Evolutionary conservation across 768 basidiomycete genomes (phyloP), one percentile per base, ranked within the genome.

Genomic region (Leccinum disarticulatum): DNA sequence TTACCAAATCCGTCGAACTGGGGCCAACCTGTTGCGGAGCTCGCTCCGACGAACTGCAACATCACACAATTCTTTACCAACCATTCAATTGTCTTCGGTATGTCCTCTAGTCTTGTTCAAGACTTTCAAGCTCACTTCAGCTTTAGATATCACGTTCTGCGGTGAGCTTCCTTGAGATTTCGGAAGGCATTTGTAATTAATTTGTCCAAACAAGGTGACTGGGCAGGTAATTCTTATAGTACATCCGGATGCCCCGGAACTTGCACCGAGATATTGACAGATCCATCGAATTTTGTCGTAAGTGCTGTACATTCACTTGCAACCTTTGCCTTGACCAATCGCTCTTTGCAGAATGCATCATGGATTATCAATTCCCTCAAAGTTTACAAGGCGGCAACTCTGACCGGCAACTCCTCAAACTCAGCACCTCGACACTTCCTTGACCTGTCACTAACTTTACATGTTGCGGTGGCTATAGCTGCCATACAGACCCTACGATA

Each of bases 331-430:
- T 51, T 43, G 11, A 65, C 61, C 54, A 41, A 38, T 52, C 30
- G 19, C 19, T 46, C 11, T 54, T 46, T 60, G 25, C 61, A 91
- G 90, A 91, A 91, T 70, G 89, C 90, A 0, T 82, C 86, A 0
- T 92, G 91, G 90, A 84, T 80, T 61, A 91, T 93, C 66, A 92
- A 91, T 68, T 84, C 78, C 5, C 77, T 93, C 47, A 89, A 90
- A 68, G 87, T 92, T 22, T 93, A 90, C 73, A 79, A 79, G 60
- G 84, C 86, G 67, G 81, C 83, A 66, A 69, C 70, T 9, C 66
- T 89, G 43, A 70, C 73, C 10, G 79, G 76, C 11, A 65, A 65
- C 30, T 68, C 79, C 27, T 73, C 74, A 22, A 63, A 54, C 43
- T 67, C 62, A 25, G 52, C 51, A 3, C 17, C 19, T 54, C 53